These are phyloP conservation scores for Ophiocordyceps unilateralis DNA, from an alignment of 2,329 filamentous ascomycete species.

Conservation along the genomic window DNA sequence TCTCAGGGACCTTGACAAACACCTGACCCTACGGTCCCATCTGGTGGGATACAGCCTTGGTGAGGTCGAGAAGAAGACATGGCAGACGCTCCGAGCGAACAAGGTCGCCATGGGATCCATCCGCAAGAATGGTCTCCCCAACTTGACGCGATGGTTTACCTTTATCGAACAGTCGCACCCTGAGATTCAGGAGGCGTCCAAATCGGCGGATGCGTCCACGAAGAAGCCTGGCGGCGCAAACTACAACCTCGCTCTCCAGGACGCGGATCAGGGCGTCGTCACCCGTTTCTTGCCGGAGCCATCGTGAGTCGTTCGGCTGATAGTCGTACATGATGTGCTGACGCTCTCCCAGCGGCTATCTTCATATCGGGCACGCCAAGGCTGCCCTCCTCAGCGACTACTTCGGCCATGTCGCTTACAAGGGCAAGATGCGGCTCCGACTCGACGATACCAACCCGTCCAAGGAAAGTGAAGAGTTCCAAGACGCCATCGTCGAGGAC, in stretches of 20 bases:
- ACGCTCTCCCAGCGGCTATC: constrained; percentile 42
- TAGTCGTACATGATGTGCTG: background rate
- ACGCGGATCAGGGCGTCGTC: constrained; percentile 76
- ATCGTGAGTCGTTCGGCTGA: constrained; percentile 37
- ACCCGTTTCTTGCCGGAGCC: constrained; percentile 90
- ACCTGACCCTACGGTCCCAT: constrained; percentile 74
- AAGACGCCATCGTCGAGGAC: constrained; percentile 87
- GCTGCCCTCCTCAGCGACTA: constrained; percentile 88
- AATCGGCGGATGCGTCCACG: constrained; percentile 51
- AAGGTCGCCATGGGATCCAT: constrained; percentile 68
- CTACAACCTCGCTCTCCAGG: constrained; percentile 76
- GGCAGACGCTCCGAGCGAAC: constrained; percentile 69
- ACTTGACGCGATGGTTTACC: constrained; percentile 72
- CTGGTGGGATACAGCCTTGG: constrained; percentile 65
- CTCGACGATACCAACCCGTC: constrained; percentile 96
- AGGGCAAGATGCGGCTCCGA: constrained; percentile 76
- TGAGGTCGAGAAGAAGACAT: constrained; percentile 64
- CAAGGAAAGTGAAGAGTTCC: constrained; percentile 93
- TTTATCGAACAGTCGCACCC: constrained; percentile 71
- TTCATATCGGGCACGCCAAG: constrained; percentile 93
- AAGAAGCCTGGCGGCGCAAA: constrained; percentile 59
- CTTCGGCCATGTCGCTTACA: constrained; percentile 86
- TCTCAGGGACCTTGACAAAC: constrained; percentile 64
- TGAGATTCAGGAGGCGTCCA: constrained; percentile 55
- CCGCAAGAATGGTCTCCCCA: constrained; percentile 59